Base-by-base conservation (phyloP, 306 rosid species). In the Nissolia schottii region DNA sequence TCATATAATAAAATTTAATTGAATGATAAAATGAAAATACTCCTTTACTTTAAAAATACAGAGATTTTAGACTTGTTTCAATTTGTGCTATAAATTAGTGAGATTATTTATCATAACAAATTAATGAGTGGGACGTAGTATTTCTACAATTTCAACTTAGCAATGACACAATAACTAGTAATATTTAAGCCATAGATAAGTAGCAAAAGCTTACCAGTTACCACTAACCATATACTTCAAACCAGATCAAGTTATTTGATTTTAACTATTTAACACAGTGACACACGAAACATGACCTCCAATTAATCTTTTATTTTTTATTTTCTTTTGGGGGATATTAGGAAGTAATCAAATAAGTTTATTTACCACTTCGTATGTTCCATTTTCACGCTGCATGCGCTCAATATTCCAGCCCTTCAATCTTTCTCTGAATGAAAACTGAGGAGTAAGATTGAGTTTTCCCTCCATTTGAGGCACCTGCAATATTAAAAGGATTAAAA, bases 401-500 rank as follows among this genome's bases (percentile, higher is more conserved):
- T 54, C 65, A 70, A 70, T 55, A 2, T 2, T 24, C 75, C 75
- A 70, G 0, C 65, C 50, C 41, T 38, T 28, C 5, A 70, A 4
- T 57, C 75, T 70, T 64, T 70, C 65, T 15, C 4, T 38, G 40
- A 70, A 70, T 5, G 65, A 54, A 70, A 37, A 54, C 28, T 23
- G 12, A 54, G 8, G 41, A 6, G 3, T 3, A 64, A 11, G 14
- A 15, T 15, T 43, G 32, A 43, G 2, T 7, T n/a, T n/a, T 3
- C 37, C 51, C 5, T 51, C 49, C 10, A 2, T 37, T 3, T 37
- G 6, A 7, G 15, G 37, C 15, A 12, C 24, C 13, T 25, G 25
- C 38, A 32, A 3, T 9, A 10, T 3, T 37, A 8, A 24, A 32
- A 32, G 16, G 11, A 9, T 6, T 7, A 16, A 60, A 60, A 32